phyloP scores from a whole-genome alignment of 352 stramenopile species.

The Thalassiosira pacifica region DNA sequence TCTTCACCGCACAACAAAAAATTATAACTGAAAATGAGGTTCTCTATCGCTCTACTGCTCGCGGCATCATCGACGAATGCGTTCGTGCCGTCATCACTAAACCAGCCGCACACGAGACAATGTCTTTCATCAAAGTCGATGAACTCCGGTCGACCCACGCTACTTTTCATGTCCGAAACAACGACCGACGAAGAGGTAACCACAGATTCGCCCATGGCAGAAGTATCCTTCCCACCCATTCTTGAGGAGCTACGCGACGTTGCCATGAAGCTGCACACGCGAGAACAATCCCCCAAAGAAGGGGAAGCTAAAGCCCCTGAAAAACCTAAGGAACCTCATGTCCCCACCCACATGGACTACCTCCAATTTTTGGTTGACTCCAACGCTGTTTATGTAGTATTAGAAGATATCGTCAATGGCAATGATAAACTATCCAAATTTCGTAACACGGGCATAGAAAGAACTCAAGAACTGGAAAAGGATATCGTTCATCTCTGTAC shows the following conservation, averaged over 20 bases:
- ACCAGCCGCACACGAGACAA: not conserved
- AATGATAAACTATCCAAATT: constrained; percentile 64
- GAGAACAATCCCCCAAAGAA: constrained; percentile 80
- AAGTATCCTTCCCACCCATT: constrained; percentile 45
- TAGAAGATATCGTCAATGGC: constrained; percentile 79
- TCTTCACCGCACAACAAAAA: not conserved
- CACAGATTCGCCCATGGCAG: not conserved
- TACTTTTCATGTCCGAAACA: constrained; percentile 34
- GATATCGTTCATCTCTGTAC: constrained; percentile 80
- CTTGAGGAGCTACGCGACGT: constrained; percentile 73
- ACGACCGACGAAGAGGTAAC: constrained; percentile 12
- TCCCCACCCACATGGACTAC: constrained; percentile 77
- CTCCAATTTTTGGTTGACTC: constrained; percentile 84
- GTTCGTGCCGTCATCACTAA: constrained; percentile 26
- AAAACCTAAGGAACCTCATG: constrained; percentile 60
- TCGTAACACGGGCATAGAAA: constrained; percentile 78
- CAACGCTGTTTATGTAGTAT: constrained; percentile 71
- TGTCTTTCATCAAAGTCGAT: constrained; percentile 1
- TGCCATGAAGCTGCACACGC: constrained; percentile 82
- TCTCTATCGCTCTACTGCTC: constrained; percentile 4
- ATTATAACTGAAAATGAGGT: constrained; percentile 30
- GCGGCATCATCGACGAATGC: constrained; percentile 16
- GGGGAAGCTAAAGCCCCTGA: constrained; percentile 61
- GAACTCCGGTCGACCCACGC: not conserved
- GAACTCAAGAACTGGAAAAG: constrained; percentile 66